A percentile compares a stretch with the other conserved stretches of the same genome.
Conservation (phyloP, 192 early-diverging fungal species). For the Tieghemiomyces parasiticus region DNA sequence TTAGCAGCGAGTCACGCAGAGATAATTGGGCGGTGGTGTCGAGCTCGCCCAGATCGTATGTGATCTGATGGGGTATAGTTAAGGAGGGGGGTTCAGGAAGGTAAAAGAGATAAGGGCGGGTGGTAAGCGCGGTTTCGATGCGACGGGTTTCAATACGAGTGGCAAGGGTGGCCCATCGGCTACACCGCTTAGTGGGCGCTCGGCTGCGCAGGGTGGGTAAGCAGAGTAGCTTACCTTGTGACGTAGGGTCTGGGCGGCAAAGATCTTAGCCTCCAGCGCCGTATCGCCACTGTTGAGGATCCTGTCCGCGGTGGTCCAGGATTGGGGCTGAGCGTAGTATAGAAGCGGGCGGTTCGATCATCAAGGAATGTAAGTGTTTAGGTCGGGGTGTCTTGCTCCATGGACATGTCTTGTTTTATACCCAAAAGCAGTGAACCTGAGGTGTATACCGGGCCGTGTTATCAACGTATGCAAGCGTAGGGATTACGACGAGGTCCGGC, state of each 20-base stretch:
- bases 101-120: neutral
- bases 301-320: conserved; percentile 70
- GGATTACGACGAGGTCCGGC: neutral
- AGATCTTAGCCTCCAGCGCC: conserved; percentile 47
- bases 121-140: neutral
- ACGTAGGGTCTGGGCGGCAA: conserved; percentile 88
- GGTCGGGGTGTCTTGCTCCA: too few species aligned
- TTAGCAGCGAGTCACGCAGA: conserved; percentile 66
- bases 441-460: neutral
- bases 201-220: too few species aligned
- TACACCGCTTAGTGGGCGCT: neutral
- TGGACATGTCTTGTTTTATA: neutral
- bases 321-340: conserved; percentile 37
- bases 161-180: neutral
- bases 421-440: neutral
- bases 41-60: conserved; percentile 63
- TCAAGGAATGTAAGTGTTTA: too few species aligned
- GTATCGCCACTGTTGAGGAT: conserved; percentile 42
- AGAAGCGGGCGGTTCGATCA: neutral
- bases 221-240: conserved; percentile 62
- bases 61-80: conserved; percentile 32
- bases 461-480: neutral
- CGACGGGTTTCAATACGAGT: neutral
- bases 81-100: conserved; percentile 1
- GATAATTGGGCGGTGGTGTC: conserved; percentile 39